These are phyloP conservation scores for Kurtzmaniella quercitrusa DNA, from an alignment of 1,139 yeast genomes.

Conservation along the genomic window DNA sequence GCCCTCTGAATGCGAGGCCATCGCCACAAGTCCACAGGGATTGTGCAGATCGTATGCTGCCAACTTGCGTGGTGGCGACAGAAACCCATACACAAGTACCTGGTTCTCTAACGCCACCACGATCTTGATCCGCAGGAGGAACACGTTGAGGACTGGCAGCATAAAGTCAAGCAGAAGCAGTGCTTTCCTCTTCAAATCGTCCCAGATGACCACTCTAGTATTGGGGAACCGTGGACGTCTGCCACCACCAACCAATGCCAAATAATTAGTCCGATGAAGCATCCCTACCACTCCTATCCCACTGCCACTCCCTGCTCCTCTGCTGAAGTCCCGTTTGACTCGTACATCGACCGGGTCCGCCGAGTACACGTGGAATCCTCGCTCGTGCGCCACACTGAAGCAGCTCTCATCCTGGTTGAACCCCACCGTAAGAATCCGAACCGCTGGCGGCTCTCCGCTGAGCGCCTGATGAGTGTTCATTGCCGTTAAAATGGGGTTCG, in stretches of 20 bases:
- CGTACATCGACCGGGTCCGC: slow-evolving; percentile 82
- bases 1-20: slow-evolving; percentile 14
- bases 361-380: slow-evolving; percentile 83
- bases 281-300: slow-evolving; percentile 77
- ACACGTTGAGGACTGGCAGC: slow-evolving; percentile 69
- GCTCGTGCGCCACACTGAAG: slow-evolving; percentile 77
- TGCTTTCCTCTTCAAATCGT: slow-evolving; percentile 74
- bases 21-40: slow-evolving; percentile 1
- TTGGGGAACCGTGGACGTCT: slow-evolving; percentile 69
- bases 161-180: slow-evolving; percentile 73
- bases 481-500: background rate
- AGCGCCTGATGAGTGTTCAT: slow-evolving; percentile 3
- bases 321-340: slow-evolving; percentile 56
- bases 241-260: slow-evolving; percentile 90
- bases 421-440: slow-evolving; percentile 49
- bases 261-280: slow-evolving; percentile 86
- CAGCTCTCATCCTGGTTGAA: slow-evolving; percentile 92
- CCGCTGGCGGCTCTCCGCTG: slow-evolving; percentile 1
- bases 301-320: slow-evolving; percentile 20
- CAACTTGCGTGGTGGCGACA: slow-evolving; percentile 69
- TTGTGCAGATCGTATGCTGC: slow-evolving; percentile 52
- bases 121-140: slow-evolving; percentile 70
- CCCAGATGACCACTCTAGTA: slow-evolving; percentile 84
- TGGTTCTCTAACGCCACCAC: slow-evolving; percentile 65
- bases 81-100: slow-evolving; percentile 74